Evolutionary conservation across 306 rosid genomes (phyloP).

Genomic region (Malus asiatica): DNA sequence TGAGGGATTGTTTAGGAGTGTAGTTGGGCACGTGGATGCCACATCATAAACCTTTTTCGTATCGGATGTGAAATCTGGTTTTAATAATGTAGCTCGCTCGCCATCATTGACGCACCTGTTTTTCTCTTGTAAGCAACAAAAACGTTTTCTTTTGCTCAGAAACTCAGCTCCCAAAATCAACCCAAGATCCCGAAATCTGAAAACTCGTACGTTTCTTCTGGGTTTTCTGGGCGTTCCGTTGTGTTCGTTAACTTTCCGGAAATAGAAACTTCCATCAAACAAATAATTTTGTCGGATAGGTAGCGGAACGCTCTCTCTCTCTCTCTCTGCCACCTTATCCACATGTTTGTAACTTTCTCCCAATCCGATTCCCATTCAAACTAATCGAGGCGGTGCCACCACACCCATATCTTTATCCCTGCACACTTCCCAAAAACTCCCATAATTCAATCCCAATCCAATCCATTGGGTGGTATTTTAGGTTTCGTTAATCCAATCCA

Average conservation of each 20-base stretch:
- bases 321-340: neutral
- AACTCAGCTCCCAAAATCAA: too few relatives aligned
- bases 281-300: neutral
- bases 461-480: neutral
- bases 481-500: neutral
- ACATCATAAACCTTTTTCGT: too few relatives aligned
- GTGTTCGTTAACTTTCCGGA: neutral
- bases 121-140: too few relatives aligned
- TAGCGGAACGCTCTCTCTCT: neutral
- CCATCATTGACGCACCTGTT: too few relatives aligned
- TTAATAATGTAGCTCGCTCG: too few relatives aligned
- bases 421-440: slow-evolving; percentile 22
- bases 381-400: slow-evolving; percentile 22
- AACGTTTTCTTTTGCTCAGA: too few relatives aligned
- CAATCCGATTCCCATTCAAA: neutral
- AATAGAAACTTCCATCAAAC: neutral
- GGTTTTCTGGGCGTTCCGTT: neutral
- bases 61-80: too few relatives aligned
- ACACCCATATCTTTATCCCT: slow-evolving; percentile 24
- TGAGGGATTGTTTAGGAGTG: too few relatives aligned
- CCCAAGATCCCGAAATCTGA: neutral
- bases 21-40: too few relatives aligned
- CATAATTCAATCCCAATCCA: neutral
- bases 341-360: neutral
- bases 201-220: neutral